These are phyloP conservation scores for Phoenix dactylifera DNA, from an alignment of 176 grass and related monocot species.

Conservation along the genomic window DNA sequence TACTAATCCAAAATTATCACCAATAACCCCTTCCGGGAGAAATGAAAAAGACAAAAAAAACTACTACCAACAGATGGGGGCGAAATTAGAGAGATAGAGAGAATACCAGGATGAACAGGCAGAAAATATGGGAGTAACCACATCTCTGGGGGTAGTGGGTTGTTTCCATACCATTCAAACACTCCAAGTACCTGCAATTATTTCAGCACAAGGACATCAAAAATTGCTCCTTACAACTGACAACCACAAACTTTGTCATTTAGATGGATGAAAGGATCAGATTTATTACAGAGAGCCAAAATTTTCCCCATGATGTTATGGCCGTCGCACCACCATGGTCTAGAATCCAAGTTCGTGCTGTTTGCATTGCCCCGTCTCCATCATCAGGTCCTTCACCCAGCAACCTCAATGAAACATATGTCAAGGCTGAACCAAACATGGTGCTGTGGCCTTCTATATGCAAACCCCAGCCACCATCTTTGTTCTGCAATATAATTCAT, in stretches of 20 bases:
- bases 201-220: slow-evolving; percentile 6
- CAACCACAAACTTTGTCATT: background rate
- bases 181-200: slow-evolving; percentile 77
- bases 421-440: slow-evolving; percentile 86
- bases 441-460: slow-evolving; percentile 87
- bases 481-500: slow-evolving; percentile 45
- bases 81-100: no score
- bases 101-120: slow-evolving; percentile 75
- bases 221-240: background rate
- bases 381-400: slow-evolving; percentile 60
- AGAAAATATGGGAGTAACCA: slow-evolving; percentile 91
- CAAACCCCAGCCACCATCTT: slow-evolving; percentile 92
- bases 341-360: slow-evolving; percentile 79
- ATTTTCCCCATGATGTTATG: slow-evolving; percentile 94
- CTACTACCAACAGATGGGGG: background rate
- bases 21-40: no score
- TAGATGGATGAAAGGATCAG: slow-evolving; percentile 11
- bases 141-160: slow-evolving; percentile 87
- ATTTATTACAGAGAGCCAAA: slow-evolving; percentile 72
- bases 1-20: no score
- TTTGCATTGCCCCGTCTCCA: slow-evolving; percentile 78
- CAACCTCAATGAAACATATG: slow-evolving; percentile 75
- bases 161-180: slow-evolving; percentile 97
- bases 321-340: slow-evolving; percentile 71
- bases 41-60: background rate